Conservation (phyloP, 2,329 filamentous ascomycete species). For the Fusarium acutatum region DNA sequence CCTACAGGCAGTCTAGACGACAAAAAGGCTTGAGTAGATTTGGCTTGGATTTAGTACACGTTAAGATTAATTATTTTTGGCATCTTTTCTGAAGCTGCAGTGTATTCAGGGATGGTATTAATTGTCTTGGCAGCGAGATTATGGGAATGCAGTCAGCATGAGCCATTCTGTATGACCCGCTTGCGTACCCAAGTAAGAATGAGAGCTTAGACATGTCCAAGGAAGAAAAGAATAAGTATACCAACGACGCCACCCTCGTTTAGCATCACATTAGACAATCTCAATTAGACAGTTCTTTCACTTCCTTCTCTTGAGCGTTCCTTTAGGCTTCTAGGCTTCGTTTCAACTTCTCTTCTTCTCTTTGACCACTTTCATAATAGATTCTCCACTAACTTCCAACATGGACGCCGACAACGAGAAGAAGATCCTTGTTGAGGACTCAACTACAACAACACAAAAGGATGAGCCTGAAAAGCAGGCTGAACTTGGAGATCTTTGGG, state of each 20-base stretch:
- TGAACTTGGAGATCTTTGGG: slow-evolving; percentile 15
- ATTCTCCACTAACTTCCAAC: neutral
- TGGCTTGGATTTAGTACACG: fast-evolving
- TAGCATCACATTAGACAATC: neutral
- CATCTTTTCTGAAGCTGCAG: too few species aligned
- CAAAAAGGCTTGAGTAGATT: neutral
- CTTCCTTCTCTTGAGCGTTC: neutral
- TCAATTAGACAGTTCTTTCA: neutral
- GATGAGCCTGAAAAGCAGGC: slow-evolving; percentile 1
- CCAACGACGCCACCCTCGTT: neutral
- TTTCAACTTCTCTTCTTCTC: neutral
- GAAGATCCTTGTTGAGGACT: neutral
- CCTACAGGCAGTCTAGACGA: neutral
- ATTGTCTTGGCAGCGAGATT: neutral
- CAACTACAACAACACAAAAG: neutral
- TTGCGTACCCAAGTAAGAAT: neutral
- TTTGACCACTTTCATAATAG: neutral
- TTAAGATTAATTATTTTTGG: fast-evolving
- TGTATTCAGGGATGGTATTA: neutral
- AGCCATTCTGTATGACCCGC: neutral
- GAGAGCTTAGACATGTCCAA: neutral
- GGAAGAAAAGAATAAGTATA: neutral
- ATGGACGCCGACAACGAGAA: slow-evolving; percentile 15
- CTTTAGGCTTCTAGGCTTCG: neutral
- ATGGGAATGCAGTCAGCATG: slow-evolving; percentile 2